These are phyloP conservation scores for Vigna radiata DNA, from an alignment of 306 rosid species.

Conservation along the genomic window DNA sequence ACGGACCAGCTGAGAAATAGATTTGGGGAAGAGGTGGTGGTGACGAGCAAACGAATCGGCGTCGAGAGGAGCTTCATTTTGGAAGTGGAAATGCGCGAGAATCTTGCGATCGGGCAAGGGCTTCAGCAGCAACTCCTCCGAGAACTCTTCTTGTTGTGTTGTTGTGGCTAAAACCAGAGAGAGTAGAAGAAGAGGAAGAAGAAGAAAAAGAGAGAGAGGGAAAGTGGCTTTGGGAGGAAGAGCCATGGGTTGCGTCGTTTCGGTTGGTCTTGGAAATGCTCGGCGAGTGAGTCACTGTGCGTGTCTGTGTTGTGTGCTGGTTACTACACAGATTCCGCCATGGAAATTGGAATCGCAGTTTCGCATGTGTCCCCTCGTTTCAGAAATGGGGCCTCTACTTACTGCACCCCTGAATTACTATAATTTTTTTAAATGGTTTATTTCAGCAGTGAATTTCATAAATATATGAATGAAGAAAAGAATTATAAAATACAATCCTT, in stretches of 20 bases:
- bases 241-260: conserved; percentile 46
- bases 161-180: conserved; percentile 36
- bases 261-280: neutral
- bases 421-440: too few relatives aligned
- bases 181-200: conserved; percentile 9
- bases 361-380: neutral
- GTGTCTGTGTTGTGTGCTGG: neutral
- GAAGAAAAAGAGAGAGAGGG: conserved; percentile 38
- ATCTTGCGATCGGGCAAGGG: conserved; percentile 92
- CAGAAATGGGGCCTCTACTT: neutral
- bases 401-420: too few relatives aligned
- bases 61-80: conserved; percentile 62
- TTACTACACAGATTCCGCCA: conserved; percentile 1
- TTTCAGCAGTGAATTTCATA: too few relatives aligned
- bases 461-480: too few relatives aligned
- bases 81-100: conserved; percentile 86
- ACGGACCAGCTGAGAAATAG: conserved; percentile 86
- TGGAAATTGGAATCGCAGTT: neutral
- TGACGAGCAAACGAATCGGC: conserved; percentile 69
- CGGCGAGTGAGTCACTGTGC: neutral
- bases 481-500: too few relatives aligned
- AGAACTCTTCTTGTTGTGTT: conserved; percentile 74
- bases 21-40: conserved; percentile 94
- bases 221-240: conserved; percentile 19
- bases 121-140: conserved; percentile 83